phyloP scores from a whole-genome alignment of 257 asterid genomes.

The Solanum sitiens region DNA sequence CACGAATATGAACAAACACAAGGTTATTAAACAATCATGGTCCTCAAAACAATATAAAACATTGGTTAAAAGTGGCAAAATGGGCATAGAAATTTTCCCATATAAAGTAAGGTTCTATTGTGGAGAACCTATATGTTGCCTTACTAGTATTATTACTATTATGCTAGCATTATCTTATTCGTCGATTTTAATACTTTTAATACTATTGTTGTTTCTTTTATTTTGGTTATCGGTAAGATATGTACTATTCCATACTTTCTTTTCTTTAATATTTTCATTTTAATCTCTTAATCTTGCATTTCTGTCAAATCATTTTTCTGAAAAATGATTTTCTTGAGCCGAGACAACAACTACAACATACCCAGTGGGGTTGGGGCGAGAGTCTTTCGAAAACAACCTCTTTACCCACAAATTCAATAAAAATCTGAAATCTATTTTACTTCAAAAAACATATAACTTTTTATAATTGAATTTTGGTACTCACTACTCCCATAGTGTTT shows the following conservation, averaged over 20 bases:
- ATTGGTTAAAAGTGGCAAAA: not conserved
- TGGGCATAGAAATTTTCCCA: not conserved
- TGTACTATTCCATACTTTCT: not conserved
- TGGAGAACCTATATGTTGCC: not conserved
- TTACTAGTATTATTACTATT: not conserved
- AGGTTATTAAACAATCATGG: not conserved
- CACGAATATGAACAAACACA: not conserved
- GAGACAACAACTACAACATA: not conserved
- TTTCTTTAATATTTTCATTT: not conserved
- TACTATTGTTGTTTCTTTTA: not conserved
- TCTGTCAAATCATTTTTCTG: not conserved
- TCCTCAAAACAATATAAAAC: not conserved
- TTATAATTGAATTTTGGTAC: not conserved
- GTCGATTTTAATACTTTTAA: not conserved
- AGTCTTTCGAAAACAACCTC: not conserved
- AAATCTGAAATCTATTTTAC: not conserved
- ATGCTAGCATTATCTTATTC: not conserved
- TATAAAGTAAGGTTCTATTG: not conserved
- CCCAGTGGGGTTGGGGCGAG: not conserved
- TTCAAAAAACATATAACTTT: not conserved
- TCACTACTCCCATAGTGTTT: not conserved
- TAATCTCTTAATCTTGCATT: not conserved
- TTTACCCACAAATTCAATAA: not conserved
- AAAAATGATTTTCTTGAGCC: not conserved
- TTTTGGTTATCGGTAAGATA: not conserved